Conservation (phyloP, 2,329 filamentous ascomycete genomes). For the Hortaea werneckii region DNA sequence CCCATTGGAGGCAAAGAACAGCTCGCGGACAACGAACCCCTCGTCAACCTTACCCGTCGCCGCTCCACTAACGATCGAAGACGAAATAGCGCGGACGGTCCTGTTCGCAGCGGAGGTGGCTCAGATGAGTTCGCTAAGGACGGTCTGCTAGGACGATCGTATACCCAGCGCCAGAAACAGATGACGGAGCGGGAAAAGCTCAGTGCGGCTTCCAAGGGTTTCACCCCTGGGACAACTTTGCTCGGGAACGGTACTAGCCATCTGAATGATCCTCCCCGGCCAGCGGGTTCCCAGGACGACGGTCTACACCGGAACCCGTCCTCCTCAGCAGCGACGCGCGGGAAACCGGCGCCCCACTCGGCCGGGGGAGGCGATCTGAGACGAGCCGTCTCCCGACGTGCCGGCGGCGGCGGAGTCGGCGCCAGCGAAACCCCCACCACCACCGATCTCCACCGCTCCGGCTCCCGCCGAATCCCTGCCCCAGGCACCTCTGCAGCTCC, state of each 20-base stretch:
- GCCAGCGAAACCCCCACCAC: slow-evolving; percentile 11
- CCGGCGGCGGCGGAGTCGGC: slow-evolving; percentile 3
- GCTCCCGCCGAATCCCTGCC: slow-evolving; percentile 27
- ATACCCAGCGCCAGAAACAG: slow-evolving; percentile 36
- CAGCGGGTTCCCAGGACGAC: too few species aligned
- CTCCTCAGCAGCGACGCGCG: too few species aligned
- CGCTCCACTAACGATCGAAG: neutral
- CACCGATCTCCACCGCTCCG: slow-evolving; percentile 12
- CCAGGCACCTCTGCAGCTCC: too few species aligned
- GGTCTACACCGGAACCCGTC: too few species aligned
- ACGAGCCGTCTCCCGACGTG: slow-evolving; percentile 6
- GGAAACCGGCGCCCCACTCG: too few species aligned
- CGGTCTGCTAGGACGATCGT: slow-evolving; percentile 41
- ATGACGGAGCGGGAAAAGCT: slow-evolving; percentile 27
- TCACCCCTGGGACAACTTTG: slow-evolving; percentile 49
- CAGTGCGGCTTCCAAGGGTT: slow-evolving; percentile 27
- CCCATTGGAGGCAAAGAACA: slow-evolving; percentile 2
- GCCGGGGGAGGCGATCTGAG: neutral
- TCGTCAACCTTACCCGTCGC: slow-evolving; percentile 18
- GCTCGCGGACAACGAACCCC: slow-evolving; percentile 26
- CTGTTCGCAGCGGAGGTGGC: slow-evolving; percentile 12
- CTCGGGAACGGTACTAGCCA: slow-evolving; percentile 21
- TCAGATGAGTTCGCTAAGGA: slow-evolving; percentile 35
- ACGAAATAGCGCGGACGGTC: neutral
- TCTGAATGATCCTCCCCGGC: too few species aligned